Evolutionary conservation across 139 green algal genomes (phyloP).

Genomic region (Coelastrella sp.): DNA sequence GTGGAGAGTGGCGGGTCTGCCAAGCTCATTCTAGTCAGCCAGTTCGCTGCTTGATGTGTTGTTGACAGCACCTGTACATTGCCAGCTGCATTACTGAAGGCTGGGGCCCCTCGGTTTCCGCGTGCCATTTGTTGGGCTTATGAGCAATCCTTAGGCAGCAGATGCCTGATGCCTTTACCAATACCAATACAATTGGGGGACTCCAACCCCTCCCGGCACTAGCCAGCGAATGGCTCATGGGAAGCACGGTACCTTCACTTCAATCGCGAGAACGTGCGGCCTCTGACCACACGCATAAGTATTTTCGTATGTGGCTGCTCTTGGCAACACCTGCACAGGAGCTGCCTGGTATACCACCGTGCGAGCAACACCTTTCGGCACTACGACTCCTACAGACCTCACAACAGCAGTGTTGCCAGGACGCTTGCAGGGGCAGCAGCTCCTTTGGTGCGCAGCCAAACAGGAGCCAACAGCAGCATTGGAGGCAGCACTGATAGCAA

Average conservation of each 20-base stretch:
- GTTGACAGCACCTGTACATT: not conserved
- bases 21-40: not conserved
- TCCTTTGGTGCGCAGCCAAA: not conserved
- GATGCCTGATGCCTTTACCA: too few relatives aligned
- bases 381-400: slow-evolving; percentile 63
- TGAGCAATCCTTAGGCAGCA: too few relatives aligned
- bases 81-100: too few relatives aligned
- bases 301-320: not conserved
- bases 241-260: too few relatives aligned
- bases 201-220: too few relatives aligned
- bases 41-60: not conserved
- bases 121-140: too few relatives aligned
- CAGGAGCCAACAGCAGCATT: not conserved
- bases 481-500: slow-evolving; percentile 10
- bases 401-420: slow-evolving; percentile 51
- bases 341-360: slow-evolving; percentile 59
- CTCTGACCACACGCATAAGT: not conserved
- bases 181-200: too few relatives aligned
- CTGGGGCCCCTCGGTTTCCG: too few relatives aligned
- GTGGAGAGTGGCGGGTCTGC: not conserved
- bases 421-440: slow-evolving; percentile 23
- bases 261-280: too few relatives aligned
- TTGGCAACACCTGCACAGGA: slow-evolving; percentile 38
- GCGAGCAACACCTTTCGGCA: slow-evolving; percentile 59
- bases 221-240: too few relatives aligned